phyloP scores from a whole-genome alignment of 192 early-diverging fungal species.

The Piromyces sp. region DNA sequence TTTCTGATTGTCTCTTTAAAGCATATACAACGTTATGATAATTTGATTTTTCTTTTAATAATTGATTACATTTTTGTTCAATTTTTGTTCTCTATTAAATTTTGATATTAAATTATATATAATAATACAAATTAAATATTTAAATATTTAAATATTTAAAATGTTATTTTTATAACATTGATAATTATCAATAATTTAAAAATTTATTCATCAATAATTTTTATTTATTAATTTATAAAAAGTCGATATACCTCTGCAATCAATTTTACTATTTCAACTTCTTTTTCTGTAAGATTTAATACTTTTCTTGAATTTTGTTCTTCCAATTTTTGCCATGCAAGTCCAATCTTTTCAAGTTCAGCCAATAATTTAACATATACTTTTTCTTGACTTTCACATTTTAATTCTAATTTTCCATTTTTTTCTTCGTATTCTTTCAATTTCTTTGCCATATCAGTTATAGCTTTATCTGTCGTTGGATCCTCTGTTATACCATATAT shows the following conservation, averaged over 20 bases:
- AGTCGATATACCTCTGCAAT: slow-evolving; percentile 37
- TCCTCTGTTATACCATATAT: slow-evolving; percentile 10
- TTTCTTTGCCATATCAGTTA: slow-evolving; percentile 5
- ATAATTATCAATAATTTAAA: too few species aligned
- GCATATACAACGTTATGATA: slow-evolving; percentile 43
- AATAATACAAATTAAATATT: too few species aligned
- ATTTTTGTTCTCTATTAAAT: slow-evolving; percentile 47
- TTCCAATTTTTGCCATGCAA: slow-evolving; percentile 61
- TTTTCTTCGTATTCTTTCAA: slow-evolving; percentile 13
- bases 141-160: too few species aligned
- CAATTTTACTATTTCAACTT: slow-evolving; percentile 58
- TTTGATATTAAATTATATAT: background rate
- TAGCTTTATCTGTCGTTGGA: slow-evolving; percentile 8
- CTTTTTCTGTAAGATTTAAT: slow-evolving; percentile 53
- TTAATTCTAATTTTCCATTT: slow-evolving; percentile 25
- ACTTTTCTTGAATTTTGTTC: slow-evolving; percentile 67
- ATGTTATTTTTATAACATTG: too few species aligned
- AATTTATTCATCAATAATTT: too few species aligned
- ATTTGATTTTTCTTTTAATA: slow-evolving; percentile 53
- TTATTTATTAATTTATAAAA: too few species aligned
- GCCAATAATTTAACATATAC: slow-evolving; percentile 21
- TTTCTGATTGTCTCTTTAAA: slow-evolving; percentile 54
- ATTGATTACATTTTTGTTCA: slow-evolving; percentile 59
- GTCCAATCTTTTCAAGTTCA: slow-evolving; percentile 47
- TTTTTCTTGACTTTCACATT: slow-evolving; percentile 31